Evolutionary conservation across 2,329 filamentous ascomycete species (phyloP).

Genomic region (Aspergillus sp.): DNA sequence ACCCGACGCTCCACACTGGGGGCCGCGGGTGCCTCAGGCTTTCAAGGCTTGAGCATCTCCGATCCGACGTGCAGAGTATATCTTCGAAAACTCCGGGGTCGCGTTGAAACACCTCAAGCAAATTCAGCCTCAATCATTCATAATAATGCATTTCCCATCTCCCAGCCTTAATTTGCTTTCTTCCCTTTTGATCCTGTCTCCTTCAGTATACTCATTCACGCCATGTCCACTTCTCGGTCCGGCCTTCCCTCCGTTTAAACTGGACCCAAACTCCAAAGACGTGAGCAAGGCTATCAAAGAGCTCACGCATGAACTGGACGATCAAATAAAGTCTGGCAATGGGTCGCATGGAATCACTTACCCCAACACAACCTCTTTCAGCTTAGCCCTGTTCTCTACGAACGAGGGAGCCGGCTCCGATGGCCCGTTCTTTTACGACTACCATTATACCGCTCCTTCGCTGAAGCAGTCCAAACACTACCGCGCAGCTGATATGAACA

Average conservation of each 20-base stretch:
- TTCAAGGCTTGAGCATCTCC: background rate
- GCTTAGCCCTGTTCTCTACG: constrained; percentile 22
- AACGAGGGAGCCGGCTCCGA: constrained; percentile 13
- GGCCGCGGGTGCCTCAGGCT: background rate
- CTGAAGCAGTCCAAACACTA: background rate
- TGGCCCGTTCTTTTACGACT: constrained; percentile 21
- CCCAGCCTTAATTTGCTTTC: background rate
- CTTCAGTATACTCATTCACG: constrained; percentile 15
- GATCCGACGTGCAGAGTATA: background rate
- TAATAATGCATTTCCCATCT: background rate
- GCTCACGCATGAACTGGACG: background rate
- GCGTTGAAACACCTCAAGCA: background rate
- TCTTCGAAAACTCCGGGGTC: background rate
- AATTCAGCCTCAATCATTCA: background rate
- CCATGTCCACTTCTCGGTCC: constrained; percentile 24
- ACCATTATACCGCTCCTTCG: constrained; percentile 21
- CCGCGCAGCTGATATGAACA: constrained; percentile 14
- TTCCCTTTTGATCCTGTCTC: background rate
- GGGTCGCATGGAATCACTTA: constrained; percentile 16
- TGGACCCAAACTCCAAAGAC: constrained; percentile 10
- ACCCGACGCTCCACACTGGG: background rate
- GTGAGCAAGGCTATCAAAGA: constrained; percentile 2
- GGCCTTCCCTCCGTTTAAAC: constrained; percentile 15
- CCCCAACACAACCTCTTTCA: constrained; percentile 21
- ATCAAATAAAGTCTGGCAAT: background rate